Base-by-base conservation (phyloP, 169 alveolate genomes). In the Plasmodium berghei region DNA sequence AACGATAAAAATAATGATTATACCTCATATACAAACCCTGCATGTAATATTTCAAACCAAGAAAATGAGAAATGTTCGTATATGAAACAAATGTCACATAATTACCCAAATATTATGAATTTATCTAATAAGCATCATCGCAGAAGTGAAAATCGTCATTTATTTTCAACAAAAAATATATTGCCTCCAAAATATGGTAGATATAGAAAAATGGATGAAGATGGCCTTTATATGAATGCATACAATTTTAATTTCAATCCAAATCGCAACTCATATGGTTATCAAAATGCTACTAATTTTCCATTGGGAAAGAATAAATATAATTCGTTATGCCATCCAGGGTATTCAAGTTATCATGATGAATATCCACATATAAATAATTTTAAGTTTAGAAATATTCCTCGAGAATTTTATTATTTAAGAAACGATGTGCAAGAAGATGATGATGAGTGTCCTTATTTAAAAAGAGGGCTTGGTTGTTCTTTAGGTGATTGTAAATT, bases 391-490 rank as follows among this genome's bases (percentile, higher is more conserved):
- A 14, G 34, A 64, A 22, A 63, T 45, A 42, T 22, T 8, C 67
- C 91, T 2, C 75, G 66, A 20, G 64, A 28, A 24, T 12, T 59
- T 48, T 45, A 56, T 48, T 85, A 85, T 28, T 22, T 85, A 62
- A 16, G n/a, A n/a, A 58, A 70, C 28, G 91, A 70, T 34, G 58
- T 55, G 48, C 45, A 70, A 16, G 70, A 40, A 45, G 18, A 40
- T 46, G 42, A 28, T 28, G 40, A 34, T 34, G 42, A 34, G 42
- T 34, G 0, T 5, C 61, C 74, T 12, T 70, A 34, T 54, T 26
- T 85, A 48, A 85, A 85, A 46, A 67, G 59, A 45, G 73, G 74
- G 42, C 56, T 42, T 14, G 42, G 71, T 42, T 59, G 67, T 69
- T 18, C 73, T 55, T 40, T 46, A 42, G 48, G 48, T 52, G 70